Percentiles rank a stretch among this genome's conserved stretches.
Evolutionary conservation across 768 basidiomycete genomes (phyloP).

Genomic region (Suillus tomentosus): DNA sequence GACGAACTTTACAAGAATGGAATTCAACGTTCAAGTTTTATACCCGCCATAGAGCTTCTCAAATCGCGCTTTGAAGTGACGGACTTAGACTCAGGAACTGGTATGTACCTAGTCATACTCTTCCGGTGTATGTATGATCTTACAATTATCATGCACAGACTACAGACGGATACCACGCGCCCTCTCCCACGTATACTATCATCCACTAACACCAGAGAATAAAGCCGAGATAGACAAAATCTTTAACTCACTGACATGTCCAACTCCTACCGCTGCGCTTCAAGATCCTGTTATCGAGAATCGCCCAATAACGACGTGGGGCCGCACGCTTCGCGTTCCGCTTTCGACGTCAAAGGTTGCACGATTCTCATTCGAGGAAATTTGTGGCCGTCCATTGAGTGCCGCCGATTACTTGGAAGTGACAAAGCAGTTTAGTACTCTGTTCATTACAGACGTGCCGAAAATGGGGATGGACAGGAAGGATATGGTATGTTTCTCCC

Average conservation of each 20-base stretch:
- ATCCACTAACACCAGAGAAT: constrained; percentile 72
- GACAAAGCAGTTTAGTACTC: constrained; percentile 81
- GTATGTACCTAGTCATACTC: constrained; percentile 41
- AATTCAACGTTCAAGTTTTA: constrained; percentile 91
- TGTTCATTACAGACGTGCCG: constrained; percentile 86
- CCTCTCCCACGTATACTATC: constrained; percentile 91
- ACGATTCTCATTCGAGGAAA: constrained; percentile 79
- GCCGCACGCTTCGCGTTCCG: constrained; percentile 77
- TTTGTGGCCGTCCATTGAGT: constrained; percentile 88
- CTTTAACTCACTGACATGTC: constrained; percentile 70
- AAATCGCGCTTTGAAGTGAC: constrained; percentile 86
- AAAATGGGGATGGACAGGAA: constrained; percentile 87
- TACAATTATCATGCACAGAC: constrained; percentile 48
- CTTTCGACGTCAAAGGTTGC: constrained; percentile 81
- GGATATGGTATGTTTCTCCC: constrained; percentile 64
- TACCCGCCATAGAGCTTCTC: constrained; percentile 93
- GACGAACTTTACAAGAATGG: constrained; percentile 99
- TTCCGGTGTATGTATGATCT: constrained; percentile 4
- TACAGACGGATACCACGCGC: constrained; percentile 93
- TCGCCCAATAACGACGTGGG: constrained; percentile 84
- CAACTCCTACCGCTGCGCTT: constrained; percentile 38
- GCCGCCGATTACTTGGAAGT: constrained; percentile 97
- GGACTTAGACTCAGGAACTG: constrained; percentile 94
- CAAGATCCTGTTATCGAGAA: constrained; percentile 57
- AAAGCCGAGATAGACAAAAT: constrained; percentile 75